phyloP scores from a whole-genome alignment of 768 basidiomycete genomes.

The Candolleomyces aberdarensis region DNA sequence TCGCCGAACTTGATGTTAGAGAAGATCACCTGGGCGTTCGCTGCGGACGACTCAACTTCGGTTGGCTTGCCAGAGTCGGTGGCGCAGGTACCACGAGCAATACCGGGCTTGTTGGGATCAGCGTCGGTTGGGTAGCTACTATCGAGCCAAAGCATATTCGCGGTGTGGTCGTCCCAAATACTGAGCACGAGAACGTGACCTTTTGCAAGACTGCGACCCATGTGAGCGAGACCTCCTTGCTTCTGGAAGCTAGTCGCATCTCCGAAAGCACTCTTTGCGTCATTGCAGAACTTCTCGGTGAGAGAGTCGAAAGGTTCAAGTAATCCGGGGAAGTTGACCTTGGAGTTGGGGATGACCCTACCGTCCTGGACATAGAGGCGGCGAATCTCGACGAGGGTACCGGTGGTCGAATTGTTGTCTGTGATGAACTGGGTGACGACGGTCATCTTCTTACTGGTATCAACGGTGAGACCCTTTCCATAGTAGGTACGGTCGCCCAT shows the following conservation, averaged over 20 bases:
- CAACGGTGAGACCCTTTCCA: constrained; percentile 17
- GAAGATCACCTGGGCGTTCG: constrained; percentile 18
- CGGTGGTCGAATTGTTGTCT: constrained; percentile 16
- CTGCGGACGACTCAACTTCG: constrained; percentile 9
- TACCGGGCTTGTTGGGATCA: constrained; percentile 15
- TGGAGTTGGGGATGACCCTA: constrained; percentile 18
- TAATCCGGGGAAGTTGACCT: constrained; percentile 11
- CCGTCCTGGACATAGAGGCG: constrained; percentile 20
- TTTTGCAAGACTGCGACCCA: constrained; percentile 10
- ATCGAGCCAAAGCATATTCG: constrained; percentile 43
- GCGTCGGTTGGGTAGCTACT: constrained; percentile 28
- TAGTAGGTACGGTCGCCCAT: constrained; percentile 19
- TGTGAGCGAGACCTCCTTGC: constrained; percentile 16
- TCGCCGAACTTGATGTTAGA: constrained; percentile 22
- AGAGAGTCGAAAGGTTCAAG: constrained; percentile 13
- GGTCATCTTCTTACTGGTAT: constrained; percentile 21
- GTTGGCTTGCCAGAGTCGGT: constrained; percentile 14
- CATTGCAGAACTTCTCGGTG: constrained; percentile 15
- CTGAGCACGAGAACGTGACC: constrained; percentile 41
- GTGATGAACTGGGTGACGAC: constrained; percentile 22
- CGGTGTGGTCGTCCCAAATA: constrained; percentile 25
- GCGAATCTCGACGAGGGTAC: constrained; percentile 19
- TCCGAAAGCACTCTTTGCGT: constrained; percentile 14
- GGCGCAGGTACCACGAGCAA: constrained; percentile 18
- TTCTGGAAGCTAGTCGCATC: constrained; percentile 17